Percentiles rank a stretch among this genome's conserved stretches.
These are phyloP conservation scores for Asclepias syriaca DNA, from an alignment of 257 asterid species.

Conservation along the genomic window DNA sequence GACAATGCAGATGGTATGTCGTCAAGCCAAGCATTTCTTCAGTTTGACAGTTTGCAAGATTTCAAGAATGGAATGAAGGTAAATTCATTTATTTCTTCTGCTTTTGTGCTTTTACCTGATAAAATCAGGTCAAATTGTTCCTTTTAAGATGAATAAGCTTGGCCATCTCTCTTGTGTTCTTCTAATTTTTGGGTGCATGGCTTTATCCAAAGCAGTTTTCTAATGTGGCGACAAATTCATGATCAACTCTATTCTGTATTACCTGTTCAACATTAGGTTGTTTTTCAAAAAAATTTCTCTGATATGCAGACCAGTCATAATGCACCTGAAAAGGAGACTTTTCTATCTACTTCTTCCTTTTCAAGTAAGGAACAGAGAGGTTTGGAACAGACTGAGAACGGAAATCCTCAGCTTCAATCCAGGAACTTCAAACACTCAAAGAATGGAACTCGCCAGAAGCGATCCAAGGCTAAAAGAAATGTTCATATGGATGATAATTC, in stretches of 20 bases:
- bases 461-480: background rate
- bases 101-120: background rate
- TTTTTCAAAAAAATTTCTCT: background rate
- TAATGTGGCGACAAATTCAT: background rate
- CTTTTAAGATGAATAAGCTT: background rate
- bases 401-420: background rate
- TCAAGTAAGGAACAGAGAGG: background rate
- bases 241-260: too few species aligned
- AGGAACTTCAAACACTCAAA: background rate
- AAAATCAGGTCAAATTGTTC: background rate
- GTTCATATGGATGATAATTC: background rate
- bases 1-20: slow-evolving; percentile 15
- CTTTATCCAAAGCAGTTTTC: background rate
- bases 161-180: background rate
- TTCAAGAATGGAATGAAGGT: slow-evolving; percentile 26
- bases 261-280: background rate
- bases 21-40: slow-evolving; percentile 19
- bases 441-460: slow-evolving; percentile 3
- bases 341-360: background rate
- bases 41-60: slow-evolving; percentile 21
- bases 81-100: background rate
- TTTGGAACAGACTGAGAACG: background rate
- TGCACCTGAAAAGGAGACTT: background rate
- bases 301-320: slow-evolving; percentile 3
- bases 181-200: background rate